These are phyloP conservation scores for Stagonosporopsis tanaceti DNA, from an alignment of 2,329 filamentous ascomycete species.

Conservation along the genomic window DNA sequence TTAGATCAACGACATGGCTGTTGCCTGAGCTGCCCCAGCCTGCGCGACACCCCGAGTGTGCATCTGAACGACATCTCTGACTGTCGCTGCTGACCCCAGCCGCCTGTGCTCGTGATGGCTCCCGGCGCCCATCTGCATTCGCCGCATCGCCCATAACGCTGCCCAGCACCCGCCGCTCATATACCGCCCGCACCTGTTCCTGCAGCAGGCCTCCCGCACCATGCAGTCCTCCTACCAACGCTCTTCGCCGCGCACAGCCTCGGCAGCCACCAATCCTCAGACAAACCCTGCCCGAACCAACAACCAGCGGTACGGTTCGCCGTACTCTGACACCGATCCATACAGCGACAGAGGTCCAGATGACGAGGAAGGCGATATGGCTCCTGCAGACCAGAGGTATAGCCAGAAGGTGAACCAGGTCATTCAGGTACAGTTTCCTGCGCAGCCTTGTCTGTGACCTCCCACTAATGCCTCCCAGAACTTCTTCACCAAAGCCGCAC, in stretches of 20 bases:
- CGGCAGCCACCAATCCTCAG: conserved; percentile 75
- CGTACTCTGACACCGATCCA: conserved; percentile 60
- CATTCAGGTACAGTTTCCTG: conserved; percentile 72
- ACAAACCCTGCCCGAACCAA: conserved; percentile 75
- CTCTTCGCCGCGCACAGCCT: conserved; percentile 74
- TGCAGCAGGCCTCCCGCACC: conserved; percentile 44
- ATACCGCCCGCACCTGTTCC: conserved; percentile 24
- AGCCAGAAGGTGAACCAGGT: conserved; percentile 84
- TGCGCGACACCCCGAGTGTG: conserved; percentile 32
- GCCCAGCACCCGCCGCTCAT: conserved; percentile 20
- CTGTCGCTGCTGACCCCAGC: conserved; percentile 32
- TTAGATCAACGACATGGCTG: conserved; percentile 43
- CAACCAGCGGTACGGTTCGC: conserved; percentile 74
- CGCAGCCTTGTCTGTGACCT: background rate
- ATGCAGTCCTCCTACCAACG: conserved; percentile 89
- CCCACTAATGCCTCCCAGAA: conserved; percentile 66
- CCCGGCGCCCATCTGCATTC: conserved; percentile 44
- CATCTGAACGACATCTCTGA: conserved; percentile 27
- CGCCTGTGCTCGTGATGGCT: conserved; percentile 50
- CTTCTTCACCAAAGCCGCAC: conserved; percentile 86
- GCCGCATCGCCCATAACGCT: conserved; percentile 44
- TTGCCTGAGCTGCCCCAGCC: conserved; percentile 44
- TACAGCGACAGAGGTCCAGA: conserved; percentile 60
- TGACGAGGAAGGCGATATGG: conserved; percentile 58
- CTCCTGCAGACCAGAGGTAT: conserved; percentile 44